phyloP scores from a whole-genome alignment of 1,139 yeast species.

The Blastobotrys buckinghamii region DNA sequence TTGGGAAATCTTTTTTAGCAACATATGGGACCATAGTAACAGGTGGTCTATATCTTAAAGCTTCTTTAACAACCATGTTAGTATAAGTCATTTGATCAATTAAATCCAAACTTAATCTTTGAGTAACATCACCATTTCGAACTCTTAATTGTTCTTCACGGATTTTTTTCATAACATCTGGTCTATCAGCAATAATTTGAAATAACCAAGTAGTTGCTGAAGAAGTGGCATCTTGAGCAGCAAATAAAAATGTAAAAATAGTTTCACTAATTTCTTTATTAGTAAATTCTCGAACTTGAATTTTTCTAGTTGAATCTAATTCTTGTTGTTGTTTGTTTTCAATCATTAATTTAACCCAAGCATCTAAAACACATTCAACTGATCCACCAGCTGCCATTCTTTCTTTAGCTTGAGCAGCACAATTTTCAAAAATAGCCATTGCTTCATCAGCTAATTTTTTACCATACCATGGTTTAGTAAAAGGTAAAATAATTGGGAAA shows the following conservation, averaged over 20 bases:
- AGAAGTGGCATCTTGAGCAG: slow-evolving; percentile 96
- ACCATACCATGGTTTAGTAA: slow-evolving; percentile 97
- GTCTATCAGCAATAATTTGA: slow-evolving; percentile 92
- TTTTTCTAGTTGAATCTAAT: slow-evolving; percentile 41
- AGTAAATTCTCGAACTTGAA: slow-evolving; percentile 73
- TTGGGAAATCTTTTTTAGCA: slow-evolving; percentile 78
- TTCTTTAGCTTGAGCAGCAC: slow-evolving; percentile 82
- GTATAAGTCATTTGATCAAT: slow-evolving; percentile 86
- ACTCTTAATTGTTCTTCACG: slow-evolving; percentile 88
- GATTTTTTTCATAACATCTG: slow-evolving; percentile 76
- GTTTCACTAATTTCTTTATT: slow-evolving; percentile 94
- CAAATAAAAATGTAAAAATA: slow-evolving; percentile 90
- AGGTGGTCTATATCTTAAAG: slow-evolving; percentile 93
- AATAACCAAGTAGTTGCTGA: slow-evolving; percentile 98
- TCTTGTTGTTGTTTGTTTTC: slow-evolving; percentile 52
- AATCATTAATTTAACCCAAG: slow-evolving; percentile 84
- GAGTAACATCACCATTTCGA: slow-evolving; percentile 66
- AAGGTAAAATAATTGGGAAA: slow-evolving; percentile 93
- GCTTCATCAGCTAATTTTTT: slow-evolving; percentile 88
- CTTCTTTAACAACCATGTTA: slow-evolving; percentile 81
- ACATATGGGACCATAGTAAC: slow-evolving; percentile 97
- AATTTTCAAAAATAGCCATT: slow-evolving; percentile 80
- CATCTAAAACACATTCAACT: slow-evolving; percentile 88
- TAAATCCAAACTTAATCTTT: slow-evolving; percentile 59
- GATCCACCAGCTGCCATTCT: slow-evolving; percentile 73